Percentiles rank a stretch among this genome's conserved stretches.
Conservation (phyloP, 306 rosid species). For the Vigna mungo region DNA sequence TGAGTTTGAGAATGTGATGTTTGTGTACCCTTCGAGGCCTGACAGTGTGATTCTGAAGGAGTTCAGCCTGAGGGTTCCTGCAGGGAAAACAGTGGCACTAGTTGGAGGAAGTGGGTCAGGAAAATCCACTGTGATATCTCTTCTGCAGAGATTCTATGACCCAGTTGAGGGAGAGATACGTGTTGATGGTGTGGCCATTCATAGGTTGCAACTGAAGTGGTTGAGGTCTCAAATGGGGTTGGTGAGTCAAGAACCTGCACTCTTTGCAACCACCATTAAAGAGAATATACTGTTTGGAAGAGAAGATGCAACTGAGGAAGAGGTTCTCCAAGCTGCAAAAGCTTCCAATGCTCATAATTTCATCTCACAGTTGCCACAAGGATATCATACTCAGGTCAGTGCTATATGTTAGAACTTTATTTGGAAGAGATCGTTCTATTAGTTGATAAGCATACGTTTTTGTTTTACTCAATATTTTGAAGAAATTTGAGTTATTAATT, state of each 20-base stretch:
- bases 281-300: conserved; percentile 90
- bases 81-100: conserved; percentile 79
- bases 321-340: conserved; percentile 71
- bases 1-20: conserved; percentile 63
- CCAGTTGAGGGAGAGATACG: conserved; percentile 72
- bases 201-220: conserved; percentile 78
- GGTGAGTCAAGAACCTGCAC: conserved; percentile 94
- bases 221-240: conserved; percentile 88
- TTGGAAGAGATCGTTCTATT: too few species aligned
- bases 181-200: conserved; percentile 71
- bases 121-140: conserved; percentile 77
- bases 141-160: conserved; percentile 90
- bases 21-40: conserved; percentile 89
- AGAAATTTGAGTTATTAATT: not conserved
- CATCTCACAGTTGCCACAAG: conserved; percentile 71
- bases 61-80: conserved; percentile 66
- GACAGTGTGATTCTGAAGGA: conserved; percentile 66
- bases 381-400: conserved; percentile 83
- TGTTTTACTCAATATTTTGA: not conserved
- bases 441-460: too few species aligned
- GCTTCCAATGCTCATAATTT: conserved; percentile 89
- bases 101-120: conserved; percentile 96
- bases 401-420: too few species aligned
- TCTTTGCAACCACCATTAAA: conserved; percentile 79
- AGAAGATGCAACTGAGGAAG: conserved; percentile 71